Evolutionary conservation across 176 grass and related monocot genomes (phyloP).

Genomic region (Panicum miliaceum): DNA sequence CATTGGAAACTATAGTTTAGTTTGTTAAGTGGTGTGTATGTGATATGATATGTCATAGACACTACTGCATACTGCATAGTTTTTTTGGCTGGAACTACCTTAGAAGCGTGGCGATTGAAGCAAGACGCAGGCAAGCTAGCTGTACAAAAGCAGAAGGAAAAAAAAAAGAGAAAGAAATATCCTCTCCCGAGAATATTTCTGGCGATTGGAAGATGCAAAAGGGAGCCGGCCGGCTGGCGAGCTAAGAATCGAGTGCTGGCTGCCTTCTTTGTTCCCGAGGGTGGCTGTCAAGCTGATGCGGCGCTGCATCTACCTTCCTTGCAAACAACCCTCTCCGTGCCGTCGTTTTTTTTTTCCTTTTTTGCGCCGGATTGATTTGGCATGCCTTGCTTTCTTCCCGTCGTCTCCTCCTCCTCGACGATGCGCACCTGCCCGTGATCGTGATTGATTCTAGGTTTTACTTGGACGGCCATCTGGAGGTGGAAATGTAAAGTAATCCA

Average conservation of each 20-base stretch:
- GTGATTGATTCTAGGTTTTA: conserved; percentile 42
- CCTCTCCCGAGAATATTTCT: conserved; percentile 29
- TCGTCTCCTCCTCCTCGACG: conserved; percentile 1
- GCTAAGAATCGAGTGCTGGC: conserved; percentile 50
- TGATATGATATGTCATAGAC: no score
- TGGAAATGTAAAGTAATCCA: conserved; percentile 31
- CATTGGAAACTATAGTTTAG: no score
- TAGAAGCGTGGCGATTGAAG: conserved; percentile 54
- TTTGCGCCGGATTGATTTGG: background rate
- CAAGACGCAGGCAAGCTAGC: conserved; percentile 1
- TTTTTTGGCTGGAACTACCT: no score
- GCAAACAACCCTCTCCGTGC: conserved; percentile 10
- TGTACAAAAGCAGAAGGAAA: background rate
- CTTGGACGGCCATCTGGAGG: conserved; percentile 31
- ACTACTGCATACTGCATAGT: no score
- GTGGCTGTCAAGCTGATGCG: conserved; percentile 42
- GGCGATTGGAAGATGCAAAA: conserved; percentile 52
- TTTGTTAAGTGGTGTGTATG: no score
- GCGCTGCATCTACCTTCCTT: conserved; percentile 53
- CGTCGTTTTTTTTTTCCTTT: background rate
- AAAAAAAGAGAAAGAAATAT: background rate
- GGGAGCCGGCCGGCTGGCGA: conserved; percentile 27
- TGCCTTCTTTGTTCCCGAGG: conserved; percentile 61
- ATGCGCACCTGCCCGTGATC: conserved; percentile 43
- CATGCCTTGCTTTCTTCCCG: background rate